These are phyloP conservation scores for Typha latifolia DNA, from an alignment of 176 grass and related monocot genomes.

Conservation along the genomic window DNA sequence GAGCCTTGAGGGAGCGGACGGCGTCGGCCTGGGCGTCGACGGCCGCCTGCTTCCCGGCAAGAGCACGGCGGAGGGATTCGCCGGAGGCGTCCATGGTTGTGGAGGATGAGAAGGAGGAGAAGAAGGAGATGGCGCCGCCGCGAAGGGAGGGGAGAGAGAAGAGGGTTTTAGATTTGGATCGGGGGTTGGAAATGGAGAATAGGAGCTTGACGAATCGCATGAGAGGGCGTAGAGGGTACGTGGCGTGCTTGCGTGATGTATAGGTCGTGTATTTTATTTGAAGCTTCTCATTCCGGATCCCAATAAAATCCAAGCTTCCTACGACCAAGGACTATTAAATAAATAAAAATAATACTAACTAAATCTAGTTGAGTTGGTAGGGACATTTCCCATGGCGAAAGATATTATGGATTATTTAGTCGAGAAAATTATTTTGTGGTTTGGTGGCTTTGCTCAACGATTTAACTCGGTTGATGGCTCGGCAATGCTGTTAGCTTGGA, in stretches of 20 bases:
- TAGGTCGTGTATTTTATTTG: neutral
- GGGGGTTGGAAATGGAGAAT: constrained; percentile 9
- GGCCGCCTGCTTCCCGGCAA: neutral
- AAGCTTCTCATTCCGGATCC: no score
- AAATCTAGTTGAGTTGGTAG: no score
- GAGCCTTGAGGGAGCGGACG: neutral
- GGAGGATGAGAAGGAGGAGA: neutral
- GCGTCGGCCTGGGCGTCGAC: constrained; percentile 3
- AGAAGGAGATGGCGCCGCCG: constrained; percentile 1
- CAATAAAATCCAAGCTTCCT: no score
- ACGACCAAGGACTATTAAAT: no score
- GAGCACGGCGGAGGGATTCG: neutral
- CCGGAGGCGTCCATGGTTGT: neutral
- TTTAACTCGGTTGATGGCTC: no score
- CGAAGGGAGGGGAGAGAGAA: constrained; percentile 1
- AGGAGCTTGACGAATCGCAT: constrained; percentile 21
- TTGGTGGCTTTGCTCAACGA: no score
- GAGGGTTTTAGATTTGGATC: constrained; percentile 28
- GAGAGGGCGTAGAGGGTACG: neutral
- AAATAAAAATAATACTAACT: no score
- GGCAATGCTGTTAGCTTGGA: no score
- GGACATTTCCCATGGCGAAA: no score
- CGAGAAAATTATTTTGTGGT: no score
- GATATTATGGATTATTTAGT: no score
- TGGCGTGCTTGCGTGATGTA: neutral